Evolutionary conservation across 352 stramenopile species (phyloP).

Genomic region (Phytopythium mirpurense): DNA sequence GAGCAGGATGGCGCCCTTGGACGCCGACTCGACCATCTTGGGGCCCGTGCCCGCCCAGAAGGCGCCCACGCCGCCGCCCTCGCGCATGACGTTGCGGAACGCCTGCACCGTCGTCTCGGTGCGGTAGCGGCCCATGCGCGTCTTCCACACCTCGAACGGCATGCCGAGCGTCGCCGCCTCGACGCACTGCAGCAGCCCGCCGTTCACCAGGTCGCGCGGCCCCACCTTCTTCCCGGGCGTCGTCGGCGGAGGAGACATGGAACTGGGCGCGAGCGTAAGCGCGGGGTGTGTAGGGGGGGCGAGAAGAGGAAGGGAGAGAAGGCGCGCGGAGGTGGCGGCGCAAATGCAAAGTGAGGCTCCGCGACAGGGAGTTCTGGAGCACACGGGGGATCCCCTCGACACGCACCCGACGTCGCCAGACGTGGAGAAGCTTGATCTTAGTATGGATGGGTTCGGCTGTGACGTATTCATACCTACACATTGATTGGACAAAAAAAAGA

Average conservation of each 20-base stretch:
- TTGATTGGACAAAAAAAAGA: background rate
- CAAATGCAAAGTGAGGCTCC: conserved; percentile 1
- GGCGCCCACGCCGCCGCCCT: conserved; percentile 69
- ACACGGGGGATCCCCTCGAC: background rate
- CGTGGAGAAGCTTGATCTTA: background rate
- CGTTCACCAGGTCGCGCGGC: conserved; percentile 71
- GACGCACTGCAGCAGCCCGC: conserved; percentile 82
- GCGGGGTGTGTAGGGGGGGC: background rate
- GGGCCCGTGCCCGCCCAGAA: conserved; percentile 88
- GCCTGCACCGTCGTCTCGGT: conserved; percentile 72
- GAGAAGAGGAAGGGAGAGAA: background rate
- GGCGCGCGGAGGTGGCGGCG: background rate
- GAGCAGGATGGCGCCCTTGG: conserved; percentile 88
- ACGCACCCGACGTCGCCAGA: background rate
- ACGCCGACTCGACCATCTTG: conserved; percentile 90
- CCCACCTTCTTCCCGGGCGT: conserved; percentile 79
- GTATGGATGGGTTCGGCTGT: background rate
- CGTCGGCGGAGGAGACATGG: conserved; percentile 34
- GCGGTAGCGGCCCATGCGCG: conserved; percentile 88
- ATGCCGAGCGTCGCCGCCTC: conserved; percentile 88
- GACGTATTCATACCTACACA: background rate
- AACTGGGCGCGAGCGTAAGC: no score
- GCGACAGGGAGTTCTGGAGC: no score
- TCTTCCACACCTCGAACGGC: conserved; percentile 93
- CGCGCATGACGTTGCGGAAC: conserved; percentile 86